These are phyloP conservation scores for Cardamine resedifolia DNA, from an alignment of 345 rosid species.

Conservation along the genomic window DNA sequence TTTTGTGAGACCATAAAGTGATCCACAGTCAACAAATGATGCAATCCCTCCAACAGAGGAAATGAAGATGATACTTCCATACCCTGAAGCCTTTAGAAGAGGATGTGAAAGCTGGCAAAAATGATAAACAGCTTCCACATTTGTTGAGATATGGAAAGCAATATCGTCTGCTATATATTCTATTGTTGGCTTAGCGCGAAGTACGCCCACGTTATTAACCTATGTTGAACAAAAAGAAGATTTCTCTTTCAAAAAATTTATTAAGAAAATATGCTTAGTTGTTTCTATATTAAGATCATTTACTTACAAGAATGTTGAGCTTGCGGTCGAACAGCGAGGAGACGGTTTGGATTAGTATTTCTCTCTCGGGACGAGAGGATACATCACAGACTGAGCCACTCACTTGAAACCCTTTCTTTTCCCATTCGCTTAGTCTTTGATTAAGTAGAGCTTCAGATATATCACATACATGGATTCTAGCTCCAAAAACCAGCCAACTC, in stretches of 20 bases:
- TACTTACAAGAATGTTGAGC: slow-evolving; percentile 33
- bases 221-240: background rate
- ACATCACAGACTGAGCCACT: slow-evolving; percentile 34
- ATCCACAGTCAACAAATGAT: slow-evolving; percentile 8
- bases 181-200: slow-evolving; percentile 37
- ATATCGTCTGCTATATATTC: slow-evolving; percentile 49
- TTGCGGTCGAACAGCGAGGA: slow-evolving; percentile 15
- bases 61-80: slow-evolving; percentile 52
- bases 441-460: slow-evolving; percentile 4
- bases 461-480: slow-evolving; percentile 17
- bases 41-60: slow-evolving; percentile 46
- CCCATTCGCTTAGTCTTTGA: slow-evolving; percentile 22
- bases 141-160: slow-evolving; percentile 39
- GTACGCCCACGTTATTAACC: slow-evolving; percentile 57
- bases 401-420: slow-evolving; percentile 29
- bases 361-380: slow-evolving; percentile 11
- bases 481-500: slow-evolving; percentile 32
- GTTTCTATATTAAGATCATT: background rate
- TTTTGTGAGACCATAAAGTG: slow-evolving; percentile 41
- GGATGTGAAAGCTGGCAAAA: slow-evolving; percentile 58
- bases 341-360: slow-evolving; percentile 3
- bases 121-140: slow-evolving; percentile 53
- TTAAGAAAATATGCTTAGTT: background rate
- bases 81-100: slow-evolving; percentile 54
- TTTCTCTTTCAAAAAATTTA: background rate